A percentile compares a stretch with the other conserved stretches of the same genome.
Evolutionary conservation across 164 flowering plant genomes (phyloP).

Genomic region (Vitis vinifera): DNA sequence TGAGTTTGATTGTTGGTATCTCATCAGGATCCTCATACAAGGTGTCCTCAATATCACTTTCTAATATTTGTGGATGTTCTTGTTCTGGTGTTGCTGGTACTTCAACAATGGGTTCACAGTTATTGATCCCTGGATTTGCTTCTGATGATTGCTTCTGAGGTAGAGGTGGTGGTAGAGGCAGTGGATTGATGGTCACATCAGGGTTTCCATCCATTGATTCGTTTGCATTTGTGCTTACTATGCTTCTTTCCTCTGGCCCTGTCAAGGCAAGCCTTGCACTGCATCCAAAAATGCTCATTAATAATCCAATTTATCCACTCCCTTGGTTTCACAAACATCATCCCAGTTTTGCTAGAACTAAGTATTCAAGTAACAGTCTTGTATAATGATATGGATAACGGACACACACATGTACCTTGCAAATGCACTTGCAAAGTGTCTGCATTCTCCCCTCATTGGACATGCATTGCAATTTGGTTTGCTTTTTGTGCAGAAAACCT

Average conservation of each 20-base stretch:
- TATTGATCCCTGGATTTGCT: constrained; percentile 12
- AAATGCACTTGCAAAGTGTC: constrained; percentile 93
- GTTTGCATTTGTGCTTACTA: constrained; percentile 39
- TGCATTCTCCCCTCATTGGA: constrained; percentile 95
- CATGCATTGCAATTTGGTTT: constrained; percentile 95
- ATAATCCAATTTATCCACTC: background rate
- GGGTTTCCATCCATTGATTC: constrained; percentile 20
- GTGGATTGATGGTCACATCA: background rate
- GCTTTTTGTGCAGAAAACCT: constrained; percentile 96
- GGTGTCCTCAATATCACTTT: constrained; percentile 69
- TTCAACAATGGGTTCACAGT: constrained; percentile 62
- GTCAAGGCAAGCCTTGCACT: constrained; percentile 95
- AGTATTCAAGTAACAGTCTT: too few relatives aligned
- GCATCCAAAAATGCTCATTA: constrained; percentile 25
- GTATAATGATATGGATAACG: too few relatives aligned
- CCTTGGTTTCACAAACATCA: background rate
- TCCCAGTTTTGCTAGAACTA: background rate
- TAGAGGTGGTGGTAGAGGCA: constrained; percentile 35
- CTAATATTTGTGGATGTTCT: constrained; percentile 38
- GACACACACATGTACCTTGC: constrained; percentile 54
- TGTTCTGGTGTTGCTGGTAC: constrained; percentile 81
- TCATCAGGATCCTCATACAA: constrained; percentile 71
- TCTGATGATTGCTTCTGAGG: constrained; percentile 15
- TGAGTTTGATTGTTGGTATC: constrained; percentile 83
- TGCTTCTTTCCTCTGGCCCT: constrained; percentile 71